Percentiles rank a stretch among this genome's conserved stretches.
These are phyloP conservation scores for Pythium phragmitis DNA, from an alignment of 352 stramenopile genomes.

Conservation along the genomic window DNA sequence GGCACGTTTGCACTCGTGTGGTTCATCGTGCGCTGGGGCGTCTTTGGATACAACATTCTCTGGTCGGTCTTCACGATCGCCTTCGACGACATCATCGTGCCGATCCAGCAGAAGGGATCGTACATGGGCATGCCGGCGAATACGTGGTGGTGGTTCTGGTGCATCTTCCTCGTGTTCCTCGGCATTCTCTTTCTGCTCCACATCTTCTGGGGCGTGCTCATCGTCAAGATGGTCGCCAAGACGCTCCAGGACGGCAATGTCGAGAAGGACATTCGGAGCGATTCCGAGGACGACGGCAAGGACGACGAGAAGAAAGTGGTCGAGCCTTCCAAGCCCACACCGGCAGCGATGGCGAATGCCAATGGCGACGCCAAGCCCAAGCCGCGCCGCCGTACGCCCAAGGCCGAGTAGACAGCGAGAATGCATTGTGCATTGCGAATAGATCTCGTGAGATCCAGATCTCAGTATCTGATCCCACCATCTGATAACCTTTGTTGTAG, in stretches of 20 bases:
- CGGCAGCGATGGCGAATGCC: conserved; percentile 18
- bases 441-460: conserved; percentile 1
- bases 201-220: conserved; percentile 76
- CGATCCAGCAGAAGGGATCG: conserved; percentile 41
- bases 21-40: conserved; percentile 71
- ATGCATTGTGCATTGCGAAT: conserved; percentile 7
- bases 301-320: conserved; percentile 36
- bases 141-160: conserved; percentile 61
- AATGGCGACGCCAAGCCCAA: conserved; percentile 38
- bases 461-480: background rate
- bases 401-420: conserved; percentile 47
- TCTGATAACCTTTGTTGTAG: conserved; percentile 1
- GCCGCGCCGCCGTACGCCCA: conserved; percentile 56
- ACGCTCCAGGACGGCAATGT: conserved; percentile 63
- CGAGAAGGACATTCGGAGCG: conserved; percentile 81
- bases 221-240: conserved; percentile 73
- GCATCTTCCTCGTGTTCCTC: conserved; percentile 57
- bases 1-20: conserved; percentile 64
- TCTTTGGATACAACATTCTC: conserved; percentile 77
- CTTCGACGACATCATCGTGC: conserved; percentile 51
- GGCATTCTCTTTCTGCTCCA: conserved; percentile 64
- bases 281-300: conserved; percentile 55
- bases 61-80: conserved; percentile 52
- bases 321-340: conserved; percentile 3
- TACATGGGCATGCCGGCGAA: conserved; percentile 35